Conservation (phyloP, 306 rosid genomes). For the Heteromeles arbutifolia region DNA sequence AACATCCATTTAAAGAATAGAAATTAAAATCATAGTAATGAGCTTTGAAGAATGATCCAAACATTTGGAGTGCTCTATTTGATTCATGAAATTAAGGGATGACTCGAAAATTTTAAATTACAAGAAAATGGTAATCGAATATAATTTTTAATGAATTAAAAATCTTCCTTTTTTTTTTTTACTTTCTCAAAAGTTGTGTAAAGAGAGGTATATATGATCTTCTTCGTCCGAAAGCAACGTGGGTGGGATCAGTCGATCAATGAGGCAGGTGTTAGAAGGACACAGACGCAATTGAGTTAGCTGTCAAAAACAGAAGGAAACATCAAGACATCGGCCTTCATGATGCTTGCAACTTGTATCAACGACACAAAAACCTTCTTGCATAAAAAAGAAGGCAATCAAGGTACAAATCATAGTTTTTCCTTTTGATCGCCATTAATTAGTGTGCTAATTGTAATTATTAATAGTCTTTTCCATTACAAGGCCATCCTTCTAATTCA, state of each 20-base stretch:
- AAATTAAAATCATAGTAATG: not conserved
- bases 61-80: not conserved
- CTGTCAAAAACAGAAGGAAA: slow-evolving; percentile 5
- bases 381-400: not conserved
- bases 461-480: not conserved
- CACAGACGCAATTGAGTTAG: slow-evolving; percentile 7
- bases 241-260: slow-evolving; percentile 10
- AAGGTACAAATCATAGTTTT: not conserved
- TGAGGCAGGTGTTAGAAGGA: slow-evolving; percentile 5
- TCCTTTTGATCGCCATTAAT: not conserved
- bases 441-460: not conserved
- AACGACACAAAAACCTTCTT: slow-evolving; percentile 13
- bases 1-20: not conserved
- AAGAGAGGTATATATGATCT: not conserved
- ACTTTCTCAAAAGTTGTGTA: not conserved
- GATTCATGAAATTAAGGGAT: not conserved
- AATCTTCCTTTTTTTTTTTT: not conserved
- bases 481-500: not conserved
- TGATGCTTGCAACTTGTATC: slow-evolving; percentile 18
- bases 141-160: not conserved
- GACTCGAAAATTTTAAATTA: not conserved
- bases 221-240: not conserved
- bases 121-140: not conserved
- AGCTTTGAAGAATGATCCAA: not conserved
- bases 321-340: not conserved